These are phyloP conservation scores for Calocybe cyanea DNA, from an alignment of 768 basidiomycete species.

Conservation along the genomic window DNA sequence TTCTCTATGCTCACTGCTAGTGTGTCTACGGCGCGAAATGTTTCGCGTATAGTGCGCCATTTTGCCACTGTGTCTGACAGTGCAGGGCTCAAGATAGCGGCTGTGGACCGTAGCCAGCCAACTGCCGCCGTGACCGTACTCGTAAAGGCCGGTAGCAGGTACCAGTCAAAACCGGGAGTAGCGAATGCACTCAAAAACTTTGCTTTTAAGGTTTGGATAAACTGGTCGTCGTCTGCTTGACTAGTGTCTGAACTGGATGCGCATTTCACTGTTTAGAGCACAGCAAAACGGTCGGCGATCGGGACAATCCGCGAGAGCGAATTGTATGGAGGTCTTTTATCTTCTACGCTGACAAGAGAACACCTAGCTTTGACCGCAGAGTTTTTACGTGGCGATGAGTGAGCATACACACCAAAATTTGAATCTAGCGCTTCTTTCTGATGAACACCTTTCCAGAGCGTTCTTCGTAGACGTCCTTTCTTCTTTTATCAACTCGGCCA, in stretches of 20 bases:
- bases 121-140: constrained; percentile 86
- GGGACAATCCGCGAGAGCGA: constrained; percentile 91
- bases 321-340: constrained; percentile 89
- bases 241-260: no score
- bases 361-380: constrained; percentile 92
- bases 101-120: constrained; percentile 77
- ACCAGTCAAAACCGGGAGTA: constrained; percentile 83
- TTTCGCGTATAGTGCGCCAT: constrained; percentile 58
- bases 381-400: constrained; percentile 96
- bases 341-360: constrained; percentile 80
- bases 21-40: constrained; percentile 52
- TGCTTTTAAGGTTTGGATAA: constrained; percentile 95
- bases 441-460: constrained; percentile 39
- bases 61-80: constrained; percentile 84
- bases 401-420: no score
- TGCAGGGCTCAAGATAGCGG: constrained; percentile 81
- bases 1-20: constrained; percentile 54
- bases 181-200: constrained; percentile 97
- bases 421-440: no score
- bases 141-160: constrained; percentile 90
- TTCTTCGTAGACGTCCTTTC: constrained; percentile 91
- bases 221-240: no score
- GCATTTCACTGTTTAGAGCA: constrained; percentile 58
- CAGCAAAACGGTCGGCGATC: constrained; percentile 79
- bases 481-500: constrained; percentile 77